Conservation (phyloP, 129 eudicot genomes). For the Artemisia annua region DNA sequence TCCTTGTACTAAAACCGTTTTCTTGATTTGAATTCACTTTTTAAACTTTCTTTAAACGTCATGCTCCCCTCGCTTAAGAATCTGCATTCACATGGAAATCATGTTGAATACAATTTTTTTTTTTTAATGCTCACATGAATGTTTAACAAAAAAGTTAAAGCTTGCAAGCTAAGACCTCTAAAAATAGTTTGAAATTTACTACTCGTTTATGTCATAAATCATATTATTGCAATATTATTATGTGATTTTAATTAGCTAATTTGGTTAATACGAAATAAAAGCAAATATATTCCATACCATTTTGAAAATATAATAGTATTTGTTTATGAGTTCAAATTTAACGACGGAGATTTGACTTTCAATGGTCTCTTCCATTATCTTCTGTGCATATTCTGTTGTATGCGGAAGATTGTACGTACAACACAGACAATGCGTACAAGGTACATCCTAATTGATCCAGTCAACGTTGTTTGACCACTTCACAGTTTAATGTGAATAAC, state of each 20-base stretch:
- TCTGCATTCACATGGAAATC: not conserved
- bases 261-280: not conserved
- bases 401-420: slow-evolving; percentile 22
- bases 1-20: too few relatives aligned
- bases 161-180: not conserved
- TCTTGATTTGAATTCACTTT: too few relatives aligned
- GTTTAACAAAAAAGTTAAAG: not conserved
- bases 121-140: not conserved
- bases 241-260: too few relatives aligned
- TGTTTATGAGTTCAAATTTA: not conserved
- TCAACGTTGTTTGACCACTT: slow-evolving; percentile 70
- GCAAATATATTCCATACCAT: slow-evolving; percentile 9
- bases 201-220: too few relatives aligned
- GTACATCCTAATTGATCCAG: slow-evolving; percentile 57
- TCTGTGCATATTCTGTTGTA: not conserved
- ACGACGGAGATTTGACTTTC: not conserved
- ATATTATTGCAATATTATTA: too few relatives aligned
- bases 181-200: too few relatives aligned
- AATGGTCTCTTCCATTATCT: not conserved
- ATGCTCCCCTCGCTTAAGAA: not conserved
- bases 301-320: not conserved
- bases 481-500: too few relatives aligned
- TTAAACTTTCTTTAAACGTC: not conserved
- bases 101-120: not conserved
- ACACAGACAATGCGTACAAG: slow-evolving; percentile 23